Percentiles rank a stretch among this genome's conserved stretches.
Evolutionary conservation across 1,284 basidiomycete species (phyloP).

Genomic region (Porogramme epimiltina): DNA sequence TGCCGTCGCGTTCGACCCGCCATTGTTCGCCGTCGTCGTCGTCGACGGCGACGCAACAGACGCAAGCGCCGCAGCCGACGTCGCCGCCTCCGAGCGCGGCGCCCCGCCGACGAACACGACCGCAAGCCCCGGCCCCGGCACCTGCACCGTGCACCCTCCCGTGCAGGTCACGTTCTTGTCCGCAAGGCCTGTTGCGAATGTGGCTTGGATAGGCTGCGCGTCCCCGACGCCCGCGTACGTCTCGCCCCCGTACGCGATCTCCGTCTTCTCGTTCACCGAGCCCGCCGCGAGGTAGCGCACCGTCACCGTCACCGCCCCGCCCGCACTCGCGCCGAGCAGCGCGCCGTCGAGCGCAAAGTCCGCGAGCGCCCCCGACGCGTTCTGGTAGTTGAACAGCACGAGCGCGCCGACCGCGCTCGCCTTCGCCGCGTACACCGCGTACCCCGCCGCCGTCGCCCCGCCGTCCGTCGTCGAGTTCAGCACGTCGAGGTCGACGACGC

Average conservation of each 20-base stretch:
- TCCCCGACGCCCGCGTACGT: conserved; percentile 40
- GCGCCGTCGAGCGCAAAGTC: conserved; percentile 39
- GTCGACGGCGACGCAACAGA: no score
- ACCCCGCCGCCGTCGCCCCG: conserved; percentile 46
- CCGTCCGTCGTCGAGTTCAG: conserved; percentile 40
- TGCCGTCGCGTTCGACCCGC: conserved; percentile 3
- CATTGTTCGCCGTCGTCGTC: conserved; percentile 5
- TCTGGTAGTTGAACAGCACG: conserved; percentile 64
- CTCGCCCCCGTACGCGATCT: conserved; percentile 60
- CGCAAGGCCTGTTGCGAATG: conserved; percentile 14
- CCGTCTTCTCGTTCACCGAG: conserved; percentile 50
- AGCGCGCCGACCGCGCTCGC: conserved; percentile 42
- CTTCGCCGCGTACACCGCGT: conserved; percentile 56
- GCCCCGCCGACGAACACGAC: conserved; percentile 38
- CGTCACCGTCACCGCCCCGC: conserved; percentile 28
- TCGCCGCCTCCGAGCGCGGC: background rate
- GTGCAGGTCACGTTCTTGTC: conserved; percentile 33
- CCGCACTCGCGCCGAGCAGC: conserved; percentile 17
- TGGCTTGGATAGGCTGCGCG: conserved; percentile 37
- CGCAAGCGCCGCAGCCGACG: no score
- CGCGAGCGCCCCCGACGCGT: conserved; percentile 33
- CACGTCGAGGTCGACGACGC: conserved; percentile 55
- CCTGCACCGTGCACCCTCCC: conserved; percentile 42
- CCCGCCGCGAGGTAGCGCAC: conserved; percentile 48
- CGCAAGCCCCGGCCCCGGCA: conserved; percentile 47